Percentiles rank a stretch among this genome's conserved stretches.
Conservation (phyloP, 208 protist genomes). For the Leishmania martiniquensis region DNA sequence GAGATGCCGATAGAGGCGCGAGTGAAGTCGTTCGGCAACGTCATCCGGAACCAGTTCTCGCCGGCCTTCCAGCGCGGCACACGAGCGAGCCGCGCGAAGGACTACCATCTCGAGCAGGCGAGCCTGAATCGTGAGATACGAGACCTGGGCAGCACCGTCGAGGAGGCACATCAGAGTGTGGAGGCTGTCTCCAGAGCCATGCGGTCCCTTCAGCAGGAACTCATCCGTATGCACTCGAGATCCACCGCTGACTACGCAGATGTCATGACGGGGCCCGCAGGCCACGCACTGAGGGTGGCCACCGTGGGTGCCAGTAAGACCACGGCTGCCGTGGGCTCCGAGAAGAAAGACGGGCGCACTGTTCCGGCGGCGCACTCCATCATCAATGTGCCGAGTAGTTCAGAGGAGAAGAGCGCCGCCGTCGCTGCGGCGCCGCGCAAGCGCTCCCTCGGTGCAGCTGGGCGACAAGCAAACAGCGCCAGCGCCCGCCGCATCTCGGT, state of each 20-base stretch:
- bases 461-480: constrained; percentile 5
- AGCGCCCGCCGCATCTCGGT: not conserved
- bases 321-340: not conserved
- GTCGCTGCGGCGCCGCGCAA: not conserved
- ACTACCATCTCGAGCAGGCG: constrained; percentile 43
- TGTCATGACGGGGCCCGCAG: constrained; percentile 18
- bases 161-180: constrained; percentile 18
- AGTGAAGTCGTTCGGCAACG: constrained; percentile 64
- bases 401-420: not conserved
- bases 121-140: constrained; percentile 37
- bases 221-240: constrained; percentile 22
- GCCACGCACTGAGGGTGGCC: constrained; percentile 10
- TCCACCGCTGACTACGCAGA: constrained; percentile 11
- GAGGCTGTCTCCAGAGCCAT: constrained; percentile 13
- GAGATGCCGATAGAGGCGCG: constrained; percentile 55
- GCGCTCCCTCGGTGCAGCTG: not conserved
- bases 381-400: not conserved
- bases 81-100: constrained; percentile 52
- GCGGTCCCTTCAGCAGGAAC: constrained; percentile 23
- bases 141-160: constrained; percentile 18
- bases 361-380: not conserved
- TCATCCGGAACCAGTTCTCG: constrained; percentile 89
- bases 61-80: constrained; percentile 73
- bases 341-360: not conserved
- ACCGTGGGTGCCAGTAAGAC: not conserved